These are phyloP conservation scores for Tetracladium maxilliforme DNA, from an alignment of 2,329 filamentous ascomycete species.

Conservation along the genomic window DNA sequence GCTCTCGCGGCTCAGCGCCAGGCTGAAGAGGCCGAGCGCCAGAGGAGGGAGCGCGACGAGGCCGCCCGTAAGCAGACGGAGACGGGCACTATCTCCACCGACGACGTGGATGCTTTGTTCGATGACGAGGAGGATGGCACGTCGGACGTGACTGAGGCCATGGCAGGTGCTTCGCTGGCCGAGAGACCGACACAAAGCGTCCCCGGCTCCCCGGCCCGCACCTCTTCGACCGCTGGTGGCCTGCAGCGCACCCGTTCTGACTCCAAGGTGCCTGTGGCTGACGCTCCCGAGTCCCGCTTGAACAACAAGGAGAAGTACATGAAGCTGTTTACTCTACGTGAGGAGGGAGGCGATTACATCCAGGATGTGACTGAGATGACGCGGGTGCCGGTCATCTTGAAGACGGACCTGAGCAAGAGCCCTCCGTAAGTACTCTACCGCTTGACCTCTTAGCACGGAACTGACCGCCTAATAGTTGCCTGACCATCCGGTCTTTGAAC, in stretches of 20 bases:
- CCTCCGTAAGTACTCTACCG: slow-evolving; percentile 73
- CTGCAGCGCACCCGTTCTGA: slow-evolving; percentile 87
- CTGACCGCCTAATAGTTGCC: slow-evolving; percentile 22
- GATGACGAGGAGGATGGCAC: slow-evolving; percentile 75
- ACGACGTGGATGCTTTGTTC: slow-evolving; percentile 90
- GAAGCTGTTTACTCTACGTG: slow-evolving; percentile 74
- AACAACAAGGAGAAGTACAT: slow-evolving; percentile 95
- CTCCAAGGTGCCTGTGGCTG: slow-evolving; percentile 68
- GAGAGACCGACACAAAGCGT: slow-evolving; percentile 93
- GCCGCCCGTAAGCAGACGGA: slow-evolving; percentile 86
- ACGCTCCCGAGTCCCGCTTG: slow-evolving; percentile 65
- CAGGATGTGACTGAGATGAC: slow-evolving; percentile 98
- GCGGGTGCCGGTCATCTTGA: slow-evolving; percentile 89
- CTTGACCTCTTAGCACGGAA: not conserved
- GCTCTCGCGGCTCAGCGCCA: slow-evolving; percentile 65
- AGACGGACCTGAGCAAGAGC: slow-evolving; percentile 97
- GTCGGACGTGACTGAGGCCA: slow-evolving; percentile 79
- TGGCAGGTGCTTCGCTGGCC: slow-evolving; percentile 76
- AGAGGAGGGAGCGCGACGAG: slow-evolving; percentile 77
- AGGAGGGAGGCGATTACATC: slow-evolving; percentile 90
- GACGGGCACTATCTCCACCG: slow-evolving; percentile 83
- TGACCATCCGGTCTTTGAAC: slow-evolving; percentile 74
- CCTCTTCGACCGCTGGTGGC: slow-evolving; percentile 48
- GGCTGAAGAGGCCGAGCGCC: slow-evolving; percentile 69
- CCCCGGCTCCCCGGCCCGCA: slow-evolving; percentile 75